Evolutionary conservation across 169 alveolate species (phyloP).

Genomic region (Plasmodium vinckei): DNA sequence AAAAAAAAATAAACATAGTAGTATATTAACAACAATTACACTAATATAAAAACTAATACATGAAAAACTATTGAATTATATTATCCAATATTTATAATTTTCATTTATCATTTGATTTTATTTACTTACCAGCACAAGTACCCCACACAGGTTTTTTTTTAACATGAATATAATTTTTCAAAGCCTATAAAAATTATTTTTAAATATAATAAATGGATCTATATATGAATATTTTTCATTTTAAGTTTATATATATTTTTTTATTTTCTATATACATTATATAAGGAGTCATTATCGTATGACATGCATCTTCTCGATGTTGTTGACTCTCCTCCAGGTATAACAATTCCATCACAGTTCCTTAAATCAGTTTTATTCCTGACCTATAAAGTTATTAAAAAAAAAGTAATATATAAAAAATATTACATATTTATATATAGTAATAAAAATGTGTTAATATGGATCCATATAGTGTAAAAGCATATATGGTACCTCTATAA

Average conservation of each 20-base stretch:
- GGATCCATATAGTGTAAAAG: neutral
- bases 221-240: neutral
- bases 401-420: neutral
- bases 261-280: constrained; percentile 31
- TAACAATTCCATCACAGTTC: constrained; percentile 58
- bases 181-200: constrained; percentile 15
- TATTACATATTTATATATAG: neutral
- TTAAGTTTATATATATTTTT: neutral
- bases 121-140: constrained; percentile 59
- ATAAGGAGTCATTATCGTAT: constrained; percentile 62
- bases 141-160: constrained; percentile 71
- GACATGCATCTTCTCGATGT: constrained; percentile 49
- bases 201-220: neutral
- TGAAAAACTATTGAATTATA: neutral
- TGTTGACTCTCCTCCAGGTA: constrained; percentile 75
- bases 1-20: constrained; percentile 3
- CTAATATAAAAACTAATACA: neutral
- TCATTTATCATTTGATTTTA: neutral
- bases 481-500: constrained; percentile 17
- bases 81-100: neutral
- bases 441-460: neutral
- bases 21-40: neutral
- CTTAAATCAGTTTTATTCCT: constrained; percentile 30
- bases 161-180: constrained; percentile 46
- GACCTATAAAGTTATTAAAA: constrained; percentile 10